Evolutionary conservation across 2,329 filamentous ascomycete genomes (phyloP), one percentile per base, ranked within the genome.

Genomic region (Dactylellina leptospora): DNA sequence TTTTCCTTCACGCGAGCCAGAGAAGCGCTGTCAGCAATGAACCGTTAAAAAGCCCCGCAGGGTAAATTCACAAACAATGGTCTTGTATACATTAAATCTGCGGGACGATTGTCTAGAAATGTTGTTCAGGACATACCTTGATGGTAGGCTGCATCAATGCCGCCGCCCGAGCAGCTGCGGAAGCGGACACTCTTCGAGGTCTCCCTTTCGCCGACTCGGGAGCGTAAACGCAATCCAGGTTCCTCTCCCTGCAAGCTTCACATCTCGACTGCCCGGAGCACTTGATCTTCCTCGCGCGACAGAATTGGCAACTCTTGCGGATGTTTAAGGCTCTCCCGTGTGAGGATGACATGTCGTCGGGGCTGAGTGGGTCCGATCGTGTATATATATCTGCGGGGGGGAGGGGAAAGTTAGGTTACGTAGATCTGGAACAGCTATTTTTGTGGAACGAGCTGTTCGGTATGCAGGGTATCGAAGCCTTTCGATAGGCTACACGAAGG

Each of bases 271-370:
- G 55, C 23, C 66, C 66, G 66, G 66, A 71, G 66, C 66, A 71
- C 63, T 59, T 71, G 23, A 71, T 71, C 45, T 71, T 71, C 44
- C 66, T 56, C 10, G 66, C 9, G 13, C 66, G 66, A 55, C 66
- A 71, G 51, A 71, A 71, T 45, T 71, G 66, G 51, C 66, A 71
- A 42, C 66, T 71, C 30, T 71, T 71, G 51, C 66, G 66, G 44
- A 71, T 71, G 16, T 50, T 38, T 53, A 71, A 20, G 30, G 51
- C 44, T 44, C 66, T 62, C 27, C 59, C 59, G 51, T 71, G 66
- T 23, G 66, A 63, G n/a, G n/a, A n/a, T 33, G 66, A 71, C 66
- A 71, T 71, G 9, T 22, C 38, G 51, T 20, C 42, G 50, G 10
- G 55, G 40, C 64, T 30, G 51, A 56, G 61, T 60, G 55, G 56